Evolutionary conservation across 1,139 yeast species (phyloP), one percentile per base, ranked within the genome.

Genomic region (Suhomyces bribrorum): DNA sequence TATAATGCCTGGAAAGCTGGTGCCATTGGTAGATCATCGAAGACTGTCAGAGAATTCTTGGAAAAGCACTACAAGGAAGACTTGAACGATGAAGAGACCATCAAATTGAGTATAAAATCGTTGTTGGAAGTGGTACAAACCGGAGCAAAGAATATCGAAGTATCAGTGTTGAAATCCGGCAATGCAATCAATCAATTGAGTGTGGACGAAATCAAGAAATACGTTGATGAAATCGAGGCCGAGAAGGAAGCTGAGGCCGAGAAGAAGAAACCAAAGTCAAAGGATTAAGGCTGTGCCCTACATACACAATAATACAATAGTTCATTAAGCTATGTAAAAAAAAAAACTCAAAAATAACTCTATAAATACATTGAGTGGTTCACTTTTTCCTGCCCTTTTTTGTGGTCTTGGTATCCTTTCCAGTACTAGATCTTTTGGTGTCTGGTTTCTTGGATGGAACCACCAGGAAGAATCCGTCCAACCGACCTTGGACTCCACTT

Each of bases 1-100:
- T 92, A 85, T 61, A 88, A 95, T 40, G 96, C 97, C n/a, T 92
- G 98, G 98, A 88, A 90, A 63, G 97, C 98, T 14, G 94, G 88
- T 61, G 90, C 98, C 16, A 92, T 94, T 59, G 99, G 99, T 41
- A 82, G 96, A 59, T 86, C 95, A 44, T 79, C 95, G 46, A 92
- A 92, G 64, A 92, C 97, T 1, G 97, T 94, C 24, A 83, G 95
- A 52, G 98, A 94, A 62, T 86, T 90, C 54, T 76, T 92, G 62
- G 99, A 94, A 63, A 90, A 89, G 68, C 86, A 88, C 56, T 90
- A 86, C 66, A 77, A 76, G 53, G 89, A 83, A 41, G 88, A 77
- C 15, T 62, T 83, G 66, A 71, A 74, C 44, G 89, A 83, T 52
- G 85, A 85, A 35, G 84, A 82, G 32, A 83, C 97, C 13, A 74